phyloP scores from a whole-genome alignment of 768 basidiomycete species.

The Termitomyces sp. region DNA sequence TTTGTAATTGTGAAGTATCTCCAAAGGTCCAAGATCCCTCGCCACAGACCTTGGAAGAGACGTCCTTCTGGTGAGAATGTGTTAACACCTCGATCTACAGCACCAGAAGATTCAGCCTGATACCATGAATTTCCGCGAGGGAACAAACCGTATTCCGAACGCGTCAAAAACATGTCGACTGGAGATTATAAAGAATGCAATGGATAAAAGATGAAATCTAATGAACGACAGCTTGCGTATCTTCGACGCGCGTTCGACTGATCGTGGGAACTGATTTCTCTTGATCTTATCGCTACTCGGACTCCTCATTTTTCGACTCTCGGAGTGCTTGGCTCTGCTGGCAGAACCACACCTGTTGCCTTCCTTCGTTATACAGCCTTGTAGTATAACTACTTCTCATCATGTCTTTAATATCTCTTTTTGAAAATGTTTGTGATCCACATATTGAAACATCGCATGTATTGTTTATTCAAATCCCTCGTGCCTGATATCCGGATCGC shows the following conservation, averaged over 20 bases:
- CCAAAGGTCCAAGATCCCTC: not conserved
- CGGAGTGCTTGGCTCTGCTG: not conserved
- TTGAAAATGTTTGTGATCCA: not conserved
- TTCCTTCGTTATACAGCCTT: not conserved
- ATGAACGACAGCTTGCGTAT: conserved; percentile 25
- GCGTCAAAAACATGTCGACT: conserved; percentile 79
- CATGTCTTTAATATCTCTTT: not conserved
- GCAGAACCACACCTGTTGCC: not conserved
- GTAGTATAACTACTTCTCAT: not conserved
- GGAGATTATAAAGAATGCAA: conserved; percentile 9
- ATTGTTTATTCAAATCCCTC: not conserved
- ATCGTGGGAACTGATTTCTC: conserved; percentile 39
- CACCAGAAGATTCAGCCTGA: not conserved
- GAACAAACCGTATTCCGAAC: conserved; percentile 84
- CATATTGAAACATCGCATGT: not conserved
- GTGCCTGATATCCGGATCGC: not conserved
- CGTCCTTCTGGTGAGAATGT: conserved; percentile 99
- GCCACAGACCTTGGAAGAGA: conserved; percentile 84
- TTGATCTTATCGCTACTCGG: not conserved
- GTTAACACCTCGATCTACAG: conserved; percentile 90
- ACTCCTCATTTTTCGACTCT: not conserved
- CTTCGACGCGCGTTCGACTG: conserved; percentile 39
- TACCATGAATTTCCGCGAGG: conserved; percentile 1
- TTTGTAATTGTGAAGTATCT: not conserved
- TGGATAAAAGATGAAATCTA: conserved; percentile 17